phyloP scores from a whole-genome alignment of 2,329 filamentous ascomycete genomes.

The Atkinsonella hypoxylon region DNA sequence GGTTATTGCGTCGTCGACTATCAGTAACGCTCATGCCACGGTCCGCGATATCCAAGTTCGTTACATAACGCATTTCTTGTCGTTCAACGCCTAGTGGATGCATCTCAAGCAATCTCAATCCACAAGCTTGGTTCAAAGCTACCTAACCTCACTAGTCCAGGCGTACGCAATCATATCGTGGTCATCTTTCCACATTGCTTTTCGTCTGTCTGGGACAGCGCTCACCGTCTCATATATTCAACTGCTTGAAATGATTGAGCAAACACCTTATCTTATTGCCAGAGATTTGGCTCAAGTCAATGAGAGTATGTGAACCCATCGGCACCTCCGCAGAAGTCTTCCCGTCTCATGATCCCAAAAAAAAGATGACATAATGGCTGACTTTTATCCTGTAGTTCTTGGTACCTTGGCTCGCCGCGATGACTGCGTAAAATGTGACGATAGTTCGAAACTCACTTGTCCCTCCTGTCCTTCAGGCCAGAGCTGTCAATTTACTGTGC shows the following conservation, averaged over 20 bases:
- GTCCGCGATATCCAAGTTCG: conserved; percentile 2
- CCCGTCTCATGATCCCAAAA: not conserved
- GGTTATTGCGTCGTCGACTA: not conserved
- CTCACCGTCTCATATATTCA: conserved; percentile 2
- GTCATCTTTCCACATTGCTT: not conserved
- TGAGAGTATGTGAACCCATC: conserved; percentile 15
- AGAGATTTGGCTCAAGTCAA: conserved; percentile 20
- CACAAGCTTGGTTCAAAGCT: not conserved
- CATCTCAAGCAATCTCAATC: not conserved
- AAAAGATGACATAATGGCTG: not conserved
- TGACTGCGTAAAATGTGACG: conserved; percentile 35
- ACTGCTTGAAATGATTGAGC: conserved; percentile 6
- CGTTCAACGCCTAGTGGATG: not conserved
- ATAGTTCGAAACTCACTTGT: conserved; percentile 28
- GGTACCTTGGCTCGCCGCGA: conserved; percentile 26
- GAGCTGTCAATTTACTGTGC: conserved; percentile 33
- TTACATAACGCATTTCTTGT: not conserved
- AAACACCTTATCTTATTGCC: conserved; percentile 8
- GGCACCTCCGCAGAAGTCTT: not conserved
- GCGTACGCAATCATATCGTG: not conserved
- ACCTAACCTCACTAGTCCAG: not conserved
- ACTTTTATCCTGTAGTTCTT: conserved; percentile 12
- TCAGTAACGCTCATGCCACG: not conserved
- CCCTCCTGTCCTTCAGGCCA: conserved; percentile 30
- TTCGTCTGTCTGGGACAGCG: not conserved